Evolutionary conservation across 768 basidiomycete species (phyloP).

Genomic region (Kwoniella europaea): DNA sequence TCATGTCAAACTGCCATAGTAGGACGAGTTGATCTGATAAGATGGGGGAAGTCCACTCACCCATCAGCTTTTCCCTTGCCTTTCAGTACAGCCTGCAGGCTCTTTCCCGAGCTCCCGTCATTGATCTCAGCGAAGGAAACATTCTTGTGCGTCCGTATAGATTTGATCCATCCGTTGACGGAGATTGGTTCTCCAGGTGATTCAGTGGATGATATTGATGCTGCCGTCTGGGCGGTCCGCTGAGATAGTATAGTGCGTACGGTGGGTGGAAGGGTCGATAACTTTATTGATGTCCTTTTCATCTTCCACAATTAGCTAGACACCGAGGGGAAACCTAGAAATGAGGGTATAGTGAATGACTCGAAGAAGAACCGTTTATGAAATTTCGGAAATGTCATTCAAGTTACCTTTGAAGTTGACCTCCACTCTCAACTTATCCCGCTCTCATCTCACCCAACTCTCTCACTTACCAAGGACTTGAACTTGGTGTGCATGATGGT

Average conservation of each 20-base stretch:
- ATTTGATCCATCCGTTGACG: conserved; percentile 84
- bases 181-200: conserved; percentile 49
- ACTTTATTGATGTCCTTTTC: conserved; percentile 5
- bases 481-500: too few species aligned
- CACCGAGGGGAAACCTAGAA: too few species aligned
- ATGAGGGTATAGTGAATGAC: too few species aligned
- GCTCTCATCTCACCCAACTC: too few species aligned
- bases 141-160: conserved; percentile 82
- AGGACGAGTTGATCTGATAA: not conserved
- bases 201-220: not conserved
- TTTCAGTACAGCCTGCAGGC: conserved; percentile 77
- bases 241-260: conserved; percentile 13
- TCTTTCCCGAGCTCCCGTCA: conserved; percentile 75
- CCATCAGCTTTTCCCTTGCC: conserved; percentile 58
- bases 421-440: too few species aligned
- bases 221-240: not conserved
- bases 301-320: not conserved
- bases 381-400: too few species aligned
- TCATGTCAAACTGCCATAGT: too few species aligned
- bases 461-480: too few species aligned
- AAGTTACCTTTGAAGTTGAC: too few species aligned
- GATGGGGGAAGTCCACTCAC: conserved; percentile 25
- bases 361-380: too few species aligned
- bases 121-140: conserved; percentile 77
- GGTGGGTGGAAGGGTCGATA: conserved; percentile 26